Percentiles rank a stretch among this genome's conserved stretches.
Conservation (phyloP, 768 basidiomycete genomes). For the Lactarius vividus region DNA sequence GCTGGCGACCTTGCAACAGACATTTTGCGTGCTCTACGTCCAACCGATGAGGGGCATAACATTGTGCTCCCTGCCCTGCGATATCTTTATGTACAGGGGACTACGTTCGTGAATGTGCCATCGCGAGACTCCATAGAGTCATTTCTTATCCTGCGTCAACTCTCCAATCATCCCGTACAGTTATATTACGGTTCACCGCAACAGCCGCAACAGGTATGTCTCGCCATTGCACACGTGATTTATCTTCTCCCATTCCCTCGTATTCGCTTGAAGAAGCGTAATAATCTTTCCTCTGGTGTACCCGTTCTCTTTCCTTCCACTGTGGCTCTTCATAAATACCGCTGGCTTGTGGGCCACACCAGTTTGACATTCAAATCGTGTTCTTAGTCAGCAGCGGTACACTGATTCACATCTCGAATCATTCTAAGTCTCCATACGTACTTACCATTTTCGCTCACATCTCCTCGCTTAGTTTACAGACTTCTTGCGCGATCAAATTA, state of each 20-base stretch:
- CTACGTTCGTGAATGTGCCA: no score
- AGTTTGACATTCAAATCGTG: slow-evolving; percentile 20
- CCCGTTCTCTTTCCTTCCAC: background rate
- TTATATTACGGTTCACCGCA: background rate
- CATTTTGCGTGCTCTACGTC: no score
- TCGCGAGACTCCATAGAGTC: no score
- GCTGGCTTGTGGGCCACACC: slow-evolving; percentile 12
- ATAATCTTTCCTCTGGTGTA: background rate
- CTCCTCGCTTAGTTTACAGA: background rate
- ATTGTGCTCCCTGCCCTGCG: no score
- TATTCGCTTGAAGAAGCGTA: slow-evolving; percentile 2
- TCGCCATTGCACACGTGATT: background rate
- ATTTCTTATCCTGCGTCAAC: no score
- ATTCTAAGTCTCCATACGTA: background rate
- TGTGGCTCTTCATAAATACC: slow-evolving; percentile 16
- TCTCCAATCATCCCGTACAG: no score
- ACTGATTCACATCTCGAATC: background rate
- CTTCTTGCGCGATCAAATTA: background rate
- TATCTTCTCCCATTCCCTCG: background rate
- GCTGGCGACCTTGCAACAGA: no score
- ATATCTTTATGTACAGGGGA: no score
- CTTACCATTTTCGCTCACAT: background rate
- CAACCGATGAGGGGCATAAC: no score
- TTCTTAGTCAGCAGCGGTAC: slow-evolving; percentile 18
- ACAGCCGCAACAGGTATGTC: slow-evolving; percentile 20